Evolutionary conservation across 2,329 filamentous ascomycete species (phyloP), one percentile per base, ranked within the genome.

Genomic region (Calonectria fujianensis): DNA sequence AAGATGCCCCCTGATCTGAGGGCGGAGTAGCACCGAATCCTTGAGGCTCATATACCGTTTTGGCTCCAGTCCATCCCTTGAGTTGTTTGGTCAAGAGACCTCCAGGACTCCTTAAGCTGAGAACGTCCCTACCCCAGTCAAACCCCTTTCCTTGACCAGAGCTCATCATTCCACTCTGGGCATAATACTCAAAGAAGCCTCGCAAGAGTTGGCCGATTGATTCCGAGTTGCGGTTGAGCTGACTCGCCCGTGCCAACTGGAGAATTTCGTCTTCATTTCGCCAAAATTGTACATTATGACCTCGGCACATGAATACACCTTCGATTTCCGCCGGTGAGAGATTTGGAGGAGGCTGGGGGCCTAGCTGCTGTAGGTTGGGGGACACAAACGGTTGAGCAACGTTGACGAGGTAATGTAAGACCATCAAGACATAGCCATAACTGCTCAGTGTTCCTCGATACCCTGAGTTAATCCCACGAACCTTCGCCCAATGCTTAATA

Each of bases 341-440:
- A 31, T 84, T 80, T 18, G 82, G 82, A 50, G 85, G 85, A 14
- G 86, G 86, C 11, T 84, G 86, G 13, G 86, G 88, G 45, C 85
- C 89, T 78, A 89, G 87, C 70, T 89, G 85, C 82, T 97, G 95
- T 2, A 98, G 89, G 81, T 98, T 98, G 0, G 94, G 95, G 73
- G 95, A 92, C 24, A 98, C 94, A 69, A 95, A 95, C 0, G 96
- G 96, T 63, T 91, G 88, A 1, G 91, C 94, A 68, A 98, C 85
- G 79, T 98, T 98, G 81, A 97, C 92, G 35, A 98, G 90, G 82
- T 96, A 98, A 84, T 98, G 96, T 20, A 98, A 87, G 6, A 97
- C 93, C 96, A 98, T 98, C 50, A 98, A 87, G 7, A 97, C 95
- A 84, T 96, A 98, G 65, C 96, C 96, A 81, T 98, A 98, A 78